phyloP scores from a whole-genome alignment of 2,329 filamentous ascomycete species.

The Hirsutella minnesotensis region DNA sequence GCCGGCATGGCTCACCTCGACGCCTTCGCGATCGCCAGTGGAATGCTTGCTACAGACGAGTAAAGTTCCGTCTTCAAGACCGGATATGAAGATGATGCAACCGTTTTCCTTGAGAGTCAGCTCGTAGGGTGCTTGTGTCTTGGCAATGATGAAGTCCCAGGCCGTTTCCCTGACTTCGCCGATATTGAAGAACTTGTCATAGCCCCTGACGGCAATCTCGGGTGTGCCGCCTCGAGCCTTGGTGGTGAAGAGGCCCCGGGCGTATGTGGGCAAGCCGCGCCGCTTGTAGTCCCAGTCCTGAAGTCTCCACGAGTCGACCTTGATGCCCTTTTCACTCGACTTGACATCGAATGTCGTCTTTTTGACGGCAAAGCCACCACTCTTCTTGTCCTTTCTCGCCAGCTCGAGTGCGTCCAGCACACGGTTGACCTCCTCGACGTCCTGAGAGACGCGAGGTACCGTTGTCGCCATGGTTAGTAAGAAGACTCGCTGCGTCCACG shows the following conservation, averaged over 20 bases:
- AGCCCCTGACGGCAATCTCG: conserved; percentile 80
- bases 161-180: conserved; percentile 70
- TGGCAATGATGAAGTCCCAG: conserved; percentile 65
- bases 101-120: conserved; percentile 96
- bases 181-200: conserved; percentile 98
- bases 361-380: conserved; percentile 58
- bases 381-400: conserved; percentile 40
- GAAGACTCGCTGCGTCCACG: background rate
- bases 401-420: conserved; percentile 55
- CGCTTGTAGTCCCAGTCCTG: conserved; percentile 96
- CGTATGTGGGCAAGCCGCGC: conserved; percentile 74
- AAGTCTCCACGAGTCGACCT: conserved; percentile 85
- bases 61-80: conserved; percentile 76
- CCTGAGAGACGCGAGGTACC: conserved; percentile 53
- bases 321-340: conserved; percentile 48
- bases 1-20: conserved; percentile 65
- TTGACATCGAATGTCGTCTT: conserved; percentile 66
- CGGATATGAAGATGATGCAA: conserved; percentile 97
- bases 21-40: conserved; percentile 66
- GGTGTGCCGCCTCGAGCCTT: conserved; percentile 47
- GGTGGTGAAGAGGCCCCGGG: conserved; percentile 88
- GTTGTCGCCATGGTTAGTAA: conserved; percentile 17
- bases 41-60: conserved; percentile 99
- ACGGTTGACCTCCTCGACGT: conserved; percentile 52
- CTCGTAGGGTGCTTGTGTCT: conserved; percentile 83